Evolutionary conservation across 495 filamentous ascomycete genomes (phyloP).

Genomic region (Friedmanniomyces simplex): DNA sequence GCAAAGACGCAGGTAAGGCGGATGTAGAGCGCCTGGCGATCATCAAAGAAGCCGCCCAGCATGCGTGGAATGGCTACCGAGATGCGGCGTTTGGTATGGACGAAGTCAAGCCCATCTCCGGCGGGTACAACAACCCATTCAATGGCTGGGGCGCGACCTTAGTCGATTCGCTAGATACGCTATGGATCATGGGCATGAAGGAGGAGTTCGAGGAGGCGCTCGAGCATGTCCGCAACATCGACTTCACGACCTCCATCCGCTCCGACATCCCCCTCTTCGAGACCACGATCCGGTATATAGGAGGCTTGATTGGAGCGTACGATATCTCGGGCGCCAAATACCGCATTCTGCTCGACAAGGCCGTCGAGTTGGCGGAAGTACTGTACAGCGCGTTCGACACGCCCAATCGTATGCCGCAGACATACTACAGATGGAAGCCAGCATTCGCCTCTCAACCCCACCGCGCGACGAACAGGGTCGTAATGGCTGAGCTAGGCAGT

Average conservation of each 20-base stretch:
- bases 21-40: slow-evolving; percentile 30
- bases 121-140: slow-evolving; percentile 55
- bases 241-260: slow-evolving; percentile 66
- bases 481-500: slow-evolving; percentile 79
- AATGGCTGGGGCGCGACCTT: slow-evolving; percentile 91
- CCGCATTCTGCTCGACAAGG: slow-evolving; percentile 66
- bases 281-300: slow-evolving; percentile 34
- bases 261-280: slow-evolving; percentile 36
- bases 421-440: slow-evolving; percentile 79
- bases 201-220: slow-evolving; percentile 84
- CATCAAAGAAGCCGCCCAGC: slow-evolving; percentile 29
- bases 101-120: slow-evolving; percentile 34
- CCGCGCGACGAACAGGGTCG: slow-evolving; percentile 49
- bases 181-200: slow-evolving; percentile 93
- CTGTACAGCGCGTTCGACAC: slow-evolving; percentile 92
- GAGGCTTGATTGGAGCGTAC: slow-evolving; percentile 33
- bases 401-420: slow-evolving; percentile 86
- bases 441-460: slow-evolving; percentile 53
- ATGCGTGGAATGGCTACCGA: slow-evolving; percentile 35
- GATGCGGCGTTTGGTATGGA: slow-evolving; percentile 33
- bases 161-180: slow-evolving; percentile 83
- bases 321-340: slow-evolving; percentile 50
- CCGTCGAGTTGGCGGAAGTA: slow-evolving; percentile 76
- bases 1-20: slow-evolving; percentile 9
- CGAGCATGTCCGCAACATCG: slow-evolving; percentile 63